Evolutionary conservation across 495 filamentous ascomycete species (phyloP).

Genomic region (Podospora appendiculata): DNA sequence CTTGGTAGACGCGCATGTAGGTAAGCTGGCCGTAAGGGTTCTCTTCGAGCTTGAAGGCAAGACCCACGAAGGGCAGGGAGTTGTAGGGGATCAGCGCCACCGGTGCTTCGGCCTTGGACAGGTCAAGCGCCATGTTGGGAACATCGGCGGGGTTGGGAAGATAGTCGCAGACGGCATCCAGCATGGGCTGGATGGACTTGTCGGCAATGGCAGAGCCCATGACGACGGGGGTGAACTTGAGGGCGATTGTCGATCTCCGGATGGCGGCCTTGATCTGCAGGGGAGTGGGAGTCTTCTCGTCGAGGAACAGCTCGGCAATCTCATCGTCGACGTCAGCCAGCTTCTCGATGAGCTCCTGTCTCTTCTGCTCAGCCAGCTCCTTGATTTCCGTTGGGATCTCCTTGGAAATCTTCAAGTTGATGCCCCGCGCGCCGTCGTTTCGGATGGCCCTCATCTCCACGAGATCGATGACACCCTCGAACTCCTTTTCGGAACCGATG

Average conservation of each 20-base stretch:
- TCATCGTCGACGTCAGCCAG: slow-evolving; percentile 97
- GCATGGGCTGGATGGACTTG: slow-evolving; percentile 92
- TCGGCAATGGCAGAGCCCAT: slow-evolving; percentile 95
- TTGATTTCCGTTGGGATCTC: slow-evolving; percentile 73
- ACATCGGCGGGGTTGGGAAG: slow-evolving; percentile 91
- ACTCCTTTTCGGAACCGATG: slow-evolving; percentile 87
- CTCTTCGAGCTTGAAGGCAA: slow-evolving; percentile 99
- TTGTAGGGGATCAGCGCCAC: slow-evolving; percentile 90
- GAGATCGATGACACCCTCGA: slow-evolving; percentile 90
- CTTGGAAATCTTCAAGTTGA: slow-evolving; percentile 60
- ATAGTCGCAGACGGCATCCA: slow-evolving; percentile 94
- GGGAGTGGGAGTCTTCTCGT: slow-evolving; percentile 67
- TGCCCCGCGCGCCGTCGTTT: slow-evolving; percentile 75
- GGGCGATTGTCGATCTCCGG: slow-evolving; percentile 72
- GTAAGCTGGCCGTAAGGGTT: slow-evolving; percentile 98
- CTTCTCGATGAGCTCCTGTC: slow-evolving; percentile 82
- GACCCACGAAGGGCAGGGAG: slow-evolving; percentile 84
- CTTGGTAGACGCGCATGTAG: slow-evolving; percentile 98
- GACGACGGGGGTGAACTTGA: slow-evolving; percentile 92
- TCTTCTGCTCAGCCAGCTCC: slow-evolving; percentile 67
- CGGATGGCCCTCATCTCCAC: slow-evolving; percentile 89
- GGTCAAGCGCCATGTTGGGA: slow-evolving; percentile 82
- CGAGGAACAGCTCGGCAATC: slow-evolving; percentile 93
- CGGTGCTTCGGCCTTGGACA: slow-evolving; percentile 63
- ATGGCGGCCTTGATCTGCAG: slow-evolving; percentile 87